Percentiles rank a stretch among this genome's conserved stretches.
Evolutionary conservation across 768 basidiomycete species (phyloP).

Genomic region (Trichaptum fuscoviolaceum): DNA sequence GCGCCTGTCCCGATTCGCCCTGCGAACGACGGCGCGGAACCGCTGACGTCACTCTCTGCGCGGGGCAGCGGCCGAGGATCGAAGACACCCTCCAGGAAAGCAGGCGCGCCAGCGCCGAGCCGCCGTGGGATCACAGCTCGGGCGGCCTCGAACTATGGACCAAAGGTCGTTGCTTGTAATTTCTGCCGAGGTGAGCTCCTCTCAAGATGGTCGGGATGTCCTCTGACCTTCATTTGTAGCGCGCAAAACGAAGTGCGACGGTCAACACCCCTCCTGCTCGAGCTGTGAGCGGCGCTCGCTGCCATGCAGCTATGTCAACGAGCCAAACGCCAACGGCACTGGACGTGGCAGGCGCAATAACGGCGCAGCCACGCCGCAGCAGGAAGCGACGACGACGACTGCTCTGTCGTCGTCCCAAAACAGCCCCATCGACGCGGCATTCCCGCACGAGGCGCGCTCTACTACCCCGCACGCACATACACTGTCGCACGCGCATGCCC

Average conservation of each 20-base stretch:
- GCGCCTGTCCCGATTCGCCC: constrained; percentile 13
- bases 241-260: constrained; percentile 87
- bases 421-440: not conserved
- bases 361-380: constrained; percentile 11
- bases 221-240: constrained; percentile 46
- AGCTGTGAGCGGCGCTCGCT: constrained; percentile 76
- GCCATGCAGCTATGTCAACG: constrained; percentile 78
- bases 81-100: not conserved
- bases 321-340: constrained; percentile 28
- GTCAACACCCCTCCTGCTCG: constrained; percentile 77
- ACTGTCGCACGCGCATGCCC: not conserved
- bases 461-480: not conserved
- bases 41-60: not conserved
- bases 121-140: constrained; percentile 51
- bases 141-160: constrained; percentile 61
- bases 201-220: constrained; percentile 3
- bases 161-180: constrained; percentile 85
- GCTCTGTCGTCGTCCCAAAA: not conserved
- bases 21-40: constrained; percentile 33
- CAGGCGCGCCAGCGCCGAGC: not conserved
- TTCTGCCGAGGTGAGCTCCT: constrained; percentile 76
- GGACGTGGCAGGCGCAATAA: constrained; percentile 18
- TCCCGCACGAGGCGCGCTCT: not conserved
- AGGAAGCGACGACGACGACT: not conserved
- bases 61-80: not conserved